Evolutionary conservation across 371 early-diverging fungal species (phyloP).

Genomic region (Syncephalis plumigaleata): DNA sequence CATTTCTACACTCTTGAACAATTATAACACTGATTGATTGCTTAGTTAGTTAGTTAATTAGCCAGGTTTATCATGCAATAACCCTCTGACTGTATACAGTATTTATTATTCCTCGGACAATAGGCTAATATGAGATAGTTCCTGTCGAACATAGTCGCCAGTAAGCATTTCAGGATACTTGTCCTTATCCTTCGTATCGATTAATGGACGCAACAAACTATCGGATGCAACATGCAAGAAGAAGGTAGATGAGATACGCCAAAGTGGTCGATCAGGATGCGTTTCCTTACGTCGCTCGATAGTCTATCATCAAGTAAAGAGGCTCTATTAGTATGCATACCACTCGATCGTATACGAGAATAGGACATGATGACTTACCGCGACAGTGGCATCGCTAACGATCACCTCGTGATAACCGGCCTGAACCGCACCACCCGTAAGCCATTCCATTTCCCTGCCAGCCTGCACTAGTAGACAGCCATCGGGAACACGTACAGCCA

Average conservation of each 20-base stretch:
- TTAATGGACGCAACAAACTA: constrained; percentile 26
- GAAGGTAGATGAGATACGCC: constrained; percentile 51
- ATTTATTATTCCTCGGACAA: too few relatives aligned
- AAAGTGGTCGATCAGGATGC: constrained; percentile 22
- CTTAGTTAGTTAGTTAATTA: too few relatives aligned
- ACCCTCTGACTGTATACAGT: too few relatives aligned
- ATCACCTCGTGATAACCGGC: constrained; percentile 62
- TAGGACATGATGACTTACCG: constrained; percentile 27
- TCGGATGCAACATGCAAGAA: constrained; percentile 50
- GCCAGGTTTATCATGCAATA: too few relatives aligned
- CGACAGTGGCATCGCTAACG: constrained; percentile 28
- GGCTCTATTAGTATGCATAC: neutral
- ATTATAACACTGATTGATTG: too few relatives aligned
- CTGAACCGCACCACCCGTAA: constrained; percentile 39
- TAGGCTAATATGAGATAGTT: constrained; percentile 40
- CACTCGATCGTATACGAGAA: constrained; percentile 1
- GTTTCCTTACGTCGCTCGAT: constrained; percentile 10
- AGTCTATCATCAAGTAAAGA: constrained; percentile 1
- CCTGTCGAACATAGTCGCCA: constrained; percentile 36
- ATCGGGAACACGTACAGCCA: constrained; percentile 38
- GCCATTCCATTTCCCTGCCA: constrained; percentile 45
- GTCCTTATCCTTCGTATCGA: constrained; percentile 13
- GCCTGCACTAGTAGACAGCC: constrained; percentile 53
- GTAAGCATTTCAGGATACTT: constrained; percentile 31
- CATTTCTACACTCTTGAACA: too few relatives aligned